Base-by-base conservation (phyloP, 805 yeast species). In the Cyberlindnera subsufficiens region DNA sequence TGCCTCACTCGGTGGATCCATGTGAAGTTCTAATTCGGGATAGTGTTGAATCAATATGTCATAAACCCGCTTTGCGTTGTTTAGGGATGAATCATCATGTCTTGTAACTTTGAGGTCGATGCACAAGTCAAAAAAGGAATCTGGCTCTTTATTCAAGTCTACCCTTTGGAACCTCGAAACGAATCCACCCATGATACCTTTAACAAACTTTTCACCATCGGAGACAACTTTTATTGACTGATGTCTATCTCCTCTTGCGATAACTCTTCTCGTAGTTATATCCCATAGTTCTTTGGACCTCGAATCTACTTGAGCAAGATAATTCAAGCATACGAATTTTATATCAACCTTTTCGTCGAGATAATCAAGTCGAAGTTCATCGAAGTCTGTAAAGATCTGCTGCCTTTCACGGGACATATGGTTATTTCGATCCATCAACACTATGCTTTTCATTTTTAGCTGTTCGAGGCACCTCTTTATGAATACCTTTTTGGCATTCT, bases 341-440 rank as follows among this genome's bases (percentile, higher is more conserved):
- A 86, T 56, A 37, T 71, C 74, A 5, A 67, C 58, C 40, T 68
- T 65, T 41, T 61, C 56, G 3, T 70, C 63, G 5, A 77, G 64
- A 33, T 72, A 69, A 3, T 66, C 62, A 30, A 66, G 68, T 42
- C 73, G 74, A 16, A 72, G 56, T 18, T 61, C 56, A 15, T 58
- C 57, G 38, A 80, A 68, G 51, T 77, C 79, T 3, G 68, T 71
- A 42, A 89, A 72, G 1, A 89, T 60, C 53, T 82, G 83, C 44
- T 66, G 56, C 32, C 99, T 71, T 63, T 91, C 97, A 36, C 78
- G 65, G 18, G 51, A 64, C 56, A 75, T 75, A 59, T 86, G 91
- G 58, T 93, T 90, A 61, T 91, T 91, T 53, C 95, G 73, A 56
- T 93, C 99, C 11, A 85, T 68, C 37, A 88, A 64, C 1, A 87